Percentiles rank a stretch among this genome's conserved stretches.
phyloP scores from a whole-genome alignment of 345 rosid species.

The Mercurialis annua region DNA sequence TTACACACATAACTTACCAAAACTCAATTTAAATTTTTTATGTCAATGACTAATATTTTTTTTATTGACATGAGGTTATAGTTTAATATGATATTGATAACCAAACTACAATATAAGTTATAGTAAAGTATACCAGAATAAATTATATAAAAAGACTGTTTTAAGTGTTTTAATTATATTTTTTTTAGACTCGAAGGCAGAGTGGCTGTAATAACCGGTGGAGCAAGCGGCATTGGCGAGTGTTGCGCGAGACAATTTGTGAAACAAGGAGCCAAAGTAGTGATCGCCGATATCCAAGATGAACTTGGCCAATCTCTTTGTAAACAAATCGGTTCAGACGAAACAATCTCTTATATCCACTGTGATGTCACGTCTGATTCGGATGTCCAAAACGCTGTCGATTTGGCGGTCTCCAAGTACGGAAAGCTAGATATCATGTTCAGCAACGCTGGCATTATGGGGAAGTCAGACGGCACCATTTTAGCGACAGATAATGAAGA shows the following conservation, averaged over 20 bases:
- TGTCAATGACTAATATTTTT: too few relatives aligned
- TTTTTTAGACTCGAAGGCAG: constrained; percentile 4
- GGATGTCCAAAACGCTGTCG: background rate
- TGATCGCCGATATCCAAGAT: constrained; percentile 8
- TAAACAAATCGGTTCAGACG: background rate
- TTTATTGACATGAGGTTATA: too few relatives aligned
- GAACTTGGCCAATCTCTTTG: background rate
- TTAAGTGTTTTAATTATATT: too few relatives aligned
- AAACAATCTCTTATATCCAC: background rate
- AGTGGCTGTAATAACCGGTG: constrained; percentile 4
- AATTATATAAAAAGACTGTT: too few relatives aligned
- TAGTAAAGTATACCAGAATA: too few relatives aligned
- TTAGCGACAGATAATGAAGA: background rate
- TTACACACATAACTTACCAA: too few relatives aligned
- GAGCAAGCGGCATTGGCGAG: constrained; percentile 1
- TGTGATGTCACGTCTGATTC: constrained; percentile 2
- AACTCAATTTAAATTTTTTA: too few relatives aligned
- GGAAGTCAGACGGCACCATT: too few relatives aligned
- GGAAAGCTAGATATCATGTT: constrained; percentile 1
- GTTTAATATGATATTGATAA: too few relatives aligned
- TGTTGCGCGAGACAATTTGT: background rate
- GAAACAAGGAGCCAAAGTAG: background rate
- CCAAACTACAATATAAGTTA: too few relatives aligned
- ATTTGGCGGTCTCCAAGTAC: background rate
- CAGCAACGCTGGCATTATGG: background rate